A percentile compares a stretch with the other conserved stretches of the same genome.
phyloP scores from a whole-genome alignment of 106 monocot species.

The Xerophyta viscosa region DNA sequence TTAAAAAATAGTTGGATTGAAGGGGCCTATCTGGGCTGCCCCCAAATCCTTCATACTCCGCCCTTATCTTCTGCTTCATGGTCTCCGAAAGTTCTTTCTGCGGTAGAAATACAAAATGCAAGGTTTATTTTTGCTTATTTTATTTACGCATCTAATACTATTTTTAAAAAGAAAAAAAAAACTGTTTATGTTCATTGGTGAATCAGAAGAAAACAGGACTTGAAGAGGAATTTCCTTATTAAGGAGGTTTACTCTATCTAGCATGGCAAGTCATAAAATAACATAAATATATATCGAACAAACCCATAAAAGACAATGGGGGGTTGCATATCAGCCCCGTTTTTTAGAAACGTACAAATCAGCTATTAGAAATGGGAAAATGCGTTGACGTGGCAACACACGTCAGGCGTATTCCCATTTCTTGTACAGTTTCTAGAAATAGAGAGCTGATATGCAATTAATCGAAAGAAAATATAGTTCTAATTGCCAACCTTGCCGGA shows the following conservation, averaged over 20 bases:
- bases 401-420: no score
- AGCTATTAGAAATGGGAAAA: no score
- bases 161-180: background rate
- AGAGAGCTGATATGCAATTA: background rate
- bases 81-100: slow-evolving; percentile 79
- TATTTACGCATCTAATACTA: background rate
- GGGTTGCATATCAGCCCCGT: no score
- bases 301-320: no score
- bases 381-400: no score
- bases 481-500: slow-evolving; percentile 34
- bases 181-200: slow-evolving; percentile 12
- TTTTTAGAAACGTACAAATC: no score
- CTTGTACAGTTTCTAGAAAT: background rate
- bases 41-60: slow-evolving; percentile 76
- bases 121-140: slow-evolving; percentile 12
- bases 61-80: slow-evolving; percentile 85
- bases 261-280: no score
- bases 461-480: background rate
- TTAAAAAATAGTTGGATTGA: slow-evolving; percentile 83
- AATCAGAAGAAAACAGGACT: no score
- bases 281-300: no score
- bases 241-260: no score
- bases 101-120: slow-evolving; percentile 27
- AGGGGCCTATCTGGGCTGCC: slow-evolving; percentile 91
- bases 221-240: no score